A percentile compares a stretch with the other conserved stretches of the same genome.
Conservation (phyloP, 2,329 filamentous ascomycete species). For the Penicillium sp. region DNA sequence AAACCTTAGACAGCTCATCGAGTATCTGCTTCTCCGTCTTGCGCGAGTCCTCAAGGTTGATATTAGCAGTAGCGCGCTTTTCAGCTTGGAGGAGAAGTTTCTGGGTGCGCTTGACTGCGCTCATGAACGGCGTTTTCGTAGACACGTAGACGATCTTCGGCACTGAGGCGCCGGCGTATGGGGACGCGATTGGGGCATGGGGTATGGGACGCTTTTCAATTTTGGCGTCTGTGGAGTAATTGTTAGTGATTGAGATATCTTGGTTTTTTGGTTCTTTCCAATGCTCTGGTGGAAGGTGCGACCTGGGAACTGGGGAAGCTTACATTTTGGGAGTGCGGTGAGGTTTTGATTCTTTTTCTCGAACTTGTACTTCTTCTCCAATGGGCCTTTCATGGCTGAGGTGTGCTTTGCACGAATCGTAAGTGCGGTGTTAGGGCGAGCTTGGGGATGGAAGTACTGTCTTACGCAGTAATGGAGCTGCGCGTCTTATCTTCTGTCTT, state of each 20-base stretch:
- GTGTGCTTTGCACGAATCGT: neutral
- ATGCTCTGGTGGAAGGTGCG: neutral
- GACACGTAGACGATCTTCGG: slow-evolving; percentile 58
- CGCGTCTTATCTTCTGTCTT: slow-evolving; percentile 12
- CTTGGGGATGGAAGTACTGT: no score
- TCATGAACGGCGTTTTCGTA: slow-evolving; percentile 54
- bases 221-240: slow-evolving; percentile 39
- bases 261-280: slow-evolving; percentile 1
- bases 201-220: slow-evolving; percentile 57
- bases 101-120: slow-evolving; percentile 57
- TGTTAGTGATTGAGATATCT: slow-evolving; percentile 10
- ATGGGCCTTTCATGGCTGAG: slow-evolving; percentile 22
- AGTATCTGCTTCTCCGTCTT: slow-evolving; percentile 33
- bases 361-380: slow-evolving; percentile 34
- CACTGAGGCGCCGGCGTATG: slow-evolving; percentile 47
- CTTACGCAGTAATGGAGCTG: slow-evolving; percentile 6
- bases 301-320: neutral
- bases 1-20: slow-evolving; percentile 30
- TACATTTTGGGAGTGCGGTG: slow-evolving; percentile 38
- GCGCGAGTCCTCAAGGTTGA: slow-evolving; percentile 35
- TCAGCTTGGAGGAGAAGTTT: slow-evolving; percentile 52
- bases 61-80: slow-evolving; percentile 48
- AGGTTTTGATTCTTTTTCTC: slow-evolving; percentile 40
- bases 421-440: neutral
- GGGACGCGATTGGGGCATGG: slow-evolving; percentile 53